Evolutionary conservation across 1,284 basidiomycete species (phyloP).

Genomic region (Sanghuangporus sanghuang): DNA sequence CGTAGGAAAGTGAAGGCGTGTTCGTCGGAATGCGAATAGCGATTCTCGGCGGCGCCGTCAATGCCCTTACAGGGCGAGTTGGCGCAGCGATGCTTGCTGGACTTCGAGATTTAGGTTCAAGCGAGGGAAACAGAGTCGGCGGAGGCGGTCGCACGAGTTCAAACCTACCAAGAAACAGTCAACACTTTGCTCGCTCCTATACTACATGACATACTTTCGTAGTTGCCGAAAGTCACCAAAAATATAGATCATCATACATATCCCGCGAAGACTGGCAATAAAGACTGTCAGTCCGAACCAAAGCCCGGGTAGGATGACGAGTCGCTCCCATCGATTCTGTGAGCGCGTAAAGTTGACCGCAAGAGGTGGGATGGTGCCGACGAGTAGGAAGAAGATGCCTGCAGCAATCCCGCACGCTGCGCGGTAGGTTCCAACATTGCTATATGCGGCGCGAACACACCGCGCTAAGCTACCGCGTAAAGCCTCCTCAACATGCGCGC

Average conservation of each 20-base stretch:
- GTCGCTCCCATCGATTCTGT: constrained; percentile 47
- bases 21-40: constrained; percentile 9
- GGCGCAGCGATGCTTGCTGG: background rate
- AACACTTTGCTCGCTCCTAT: background rate
- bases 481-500: constrained; percentile 49
- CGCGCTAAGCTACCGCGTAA: constrained; percentile 59
- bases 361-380: constrained; percentile 47
- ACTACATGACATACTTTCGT: constrained; percentile 34
- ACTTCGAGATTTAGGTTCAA: background rate
- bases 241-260: constrained; percentile 65
- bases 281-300: constrained; percentile 65
- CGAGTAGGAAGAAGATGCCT: constrained; percentile 41
- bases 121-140: background rate
- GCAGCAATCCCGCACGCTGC: constrained; percentile 64
- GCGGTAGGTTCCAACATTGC: constrained; percentile 70
- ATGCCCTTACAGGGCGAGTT: constrained; percentile 5
- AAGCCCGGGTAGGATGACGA: constrained; percentile 59
- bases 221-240: constrained; percentile 79
- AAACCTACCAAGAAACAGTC: constrained; percentile 31
- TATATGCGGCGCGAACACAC: constrained; percentile 64
- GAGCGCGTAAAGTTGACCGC: constrained; percentile 41
- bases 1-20: constrained; percentile 8
- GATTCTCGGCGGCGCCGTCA: constrained; percentile 13
- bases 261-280: constrained; percentile 60
- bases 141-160: constrained; percentile 58